Evolutionary conservation across 78 protist genomes (phyloP).

Genomic region (Bigelowiella natans): DNA sequence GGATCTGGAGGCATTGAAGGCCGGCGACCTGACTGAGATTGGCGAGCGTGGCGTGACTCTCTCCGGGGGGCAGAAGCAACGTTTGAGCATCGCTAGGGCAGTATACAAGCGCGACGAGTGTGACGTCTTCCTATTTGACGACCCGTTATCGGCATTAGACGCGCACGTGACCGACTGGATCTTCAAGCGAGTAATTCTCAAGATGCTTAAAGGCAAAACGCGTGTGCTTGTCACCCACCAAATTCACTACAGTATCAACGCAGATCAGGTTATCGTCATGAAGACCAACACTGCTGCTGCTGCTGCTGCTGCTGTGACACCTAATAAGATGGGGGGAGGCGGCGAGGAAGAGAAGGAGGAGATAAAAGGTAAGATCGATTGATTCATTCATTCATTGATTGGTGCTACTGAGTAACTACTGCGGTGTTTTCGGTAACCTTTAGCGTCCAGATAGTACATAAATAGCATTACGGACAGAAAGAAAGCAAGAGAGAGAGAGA

Average conservation of each 20-base stretch:
- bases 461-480: too few relatives aligned
- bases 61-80: slow-evolving; percentile 62
- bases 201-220: background rate
- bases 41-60: slow-evolving; percentile 79
- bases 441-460: too few relatives aligned
- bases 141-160: slow-evolving; percentile 72
- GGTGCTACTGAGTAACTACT: too few relatives aligned
- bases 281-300: too few relatives aligned
- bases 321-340: too few relatives aligned
- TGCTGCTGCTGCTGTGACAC: too few relatives aligned
- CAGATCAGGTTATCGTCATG: background rate
- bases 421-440: too few relatives aligned
- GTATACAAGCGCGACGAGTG: slow-evolving; percentile 50
- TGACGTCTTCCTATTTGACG: slow-evolving; percentile 60
- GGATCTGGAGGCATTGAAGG: slow-evolving; percentile 49
- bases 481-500: too few relatives aligned
- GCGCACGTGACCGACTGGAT: slow-evolving; percentile 52
- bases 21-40: slow-evolving; percentile 64
- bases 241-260: background rate
- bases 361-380: too few relatives aligned
- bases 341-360: too few relatives aligned
- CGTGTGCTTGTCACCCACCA: slow-evolving; percentile 17
- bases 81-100: slow-evolving; percentile 81
- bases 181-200: background rate
- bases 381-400: too few relatives aligned